Percentiles rank a stretch among this genome's conserved stretches.
Evolutionary conservation across 192 early-diverging fungal species (phyloP).

Genomic region (Powellomyces hirtus): DNA sequence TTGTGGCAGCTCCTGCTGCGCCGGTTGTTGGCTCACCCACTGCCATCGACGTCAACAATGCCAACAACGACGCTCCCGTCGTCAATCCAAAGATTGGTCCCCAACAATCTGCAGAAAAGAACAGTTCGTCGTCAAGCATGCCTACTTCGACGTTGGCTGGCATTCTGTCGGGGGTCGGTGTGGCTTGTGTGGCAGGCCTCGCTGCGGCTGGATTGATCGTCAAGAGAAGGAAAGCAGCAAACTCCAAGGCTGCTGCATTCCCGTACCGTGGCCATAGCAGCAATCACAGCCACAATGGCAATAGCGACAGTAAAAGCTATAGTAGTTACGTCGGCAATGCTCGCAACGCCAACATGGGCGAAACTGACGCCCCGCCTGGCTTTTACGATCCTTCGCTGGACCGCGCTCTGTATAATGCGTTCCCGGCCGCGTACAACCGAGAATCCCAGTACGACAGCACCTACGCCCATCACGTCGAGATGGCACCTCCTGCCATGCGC

Average conservation of each 20-base stretch:
- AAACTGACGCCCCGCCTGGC: too few species aligned
- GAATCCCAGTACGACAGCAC: too few species aligned
- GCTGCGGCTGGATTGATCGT: not conserved
- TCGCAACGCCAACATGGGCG: too few species aligned
- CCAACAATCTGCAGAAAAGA: not conserved
- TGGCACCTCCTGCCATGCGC: not conserved
- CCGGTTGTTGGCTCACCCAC: not conserved
- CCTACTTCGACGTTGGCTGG: not conserved
- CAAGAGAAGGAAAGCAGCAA: not conserved
- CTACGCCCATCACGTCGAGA: not conserved
- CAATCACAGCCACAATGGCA: not conserved
- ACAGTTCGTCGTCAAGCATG: not conserved
- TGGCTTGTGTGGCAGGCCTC: not conserved
- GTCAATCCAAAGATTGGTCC: not conserved
- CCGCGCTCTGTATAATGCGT: not conserved
- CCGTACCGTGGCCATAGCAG: not conserved
- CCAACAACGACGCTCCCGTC: too few species aligned
- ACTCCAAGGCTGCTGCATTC: not conserved
- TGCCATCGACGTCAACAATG: not conserved
- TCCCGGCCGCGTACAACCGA: not conserved
- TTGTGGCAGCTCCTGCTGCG: not conserved
- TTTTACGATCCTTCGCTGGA: not conserved
- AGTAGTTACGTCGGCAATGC: too few species aligned
- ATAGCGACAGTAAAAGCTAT: too few species aligned
- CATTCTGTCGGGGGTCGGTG: not conserved